Conservation (phyloP, 2,329 filamentous ascomycete genomes). For the Allantophomopsis lycopodina region DNA sequence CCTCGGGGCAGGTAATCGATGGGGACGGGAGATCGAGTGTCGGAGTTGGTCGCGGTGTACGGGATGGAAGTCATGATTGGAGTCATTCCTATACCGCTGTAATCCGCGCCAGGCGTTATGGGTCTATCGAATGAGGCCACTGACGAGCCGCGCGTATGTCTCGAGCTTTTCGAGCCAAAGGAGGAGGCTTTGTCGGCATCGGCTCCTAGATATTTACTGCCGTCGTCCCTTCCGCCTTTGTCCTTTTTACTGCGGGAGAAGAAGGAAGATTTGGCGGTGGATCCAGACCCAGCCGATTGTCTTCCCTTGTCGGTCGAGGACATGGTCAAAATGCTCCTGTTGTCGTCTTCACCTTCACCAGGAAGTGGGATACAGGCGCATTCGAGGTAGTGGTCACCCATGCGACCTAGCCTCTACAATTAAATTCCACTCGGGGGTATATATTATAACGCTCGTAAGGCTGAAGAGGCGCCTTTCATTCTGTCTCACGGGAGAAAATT, state of each 20-base stretch:
- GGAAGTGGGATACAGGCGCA: background rate
- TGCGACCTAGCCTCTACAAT: conserved; percentile 3
- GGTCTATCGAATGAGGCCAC: conserved; percentile 58
- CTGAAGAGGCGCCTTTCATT: too few relatives aligned
- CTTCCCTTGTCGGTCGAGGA: conserved; percentile 62
- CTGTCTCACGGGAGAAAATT: too few relatives aligned
- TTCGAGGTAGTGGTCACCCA: conserved; percentile 4
- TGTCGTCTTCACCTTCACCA: conserved; percentile 7
- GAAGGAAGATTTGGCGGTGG: conserved; percentile 60
- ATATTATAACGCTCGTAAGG: too few relatives aligned
- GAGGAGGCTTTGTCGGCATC: conserved; percentile 47
- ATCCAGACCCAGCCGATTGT: conserved; percentile 50
- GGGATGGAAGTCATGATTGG: conserved; percentile 81
- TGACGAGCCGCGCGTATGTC: conserved; percentile 63
- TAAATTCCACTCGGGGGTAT: too few relatives aligned
- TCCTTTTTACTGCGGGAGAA: conserved; percentile 86
- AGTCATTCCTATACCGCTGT: conserved; percentile 54
- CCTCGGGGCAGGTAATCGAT: conserved; percentile 60
- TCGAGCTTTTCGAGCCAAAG: conserved; percentile 54
- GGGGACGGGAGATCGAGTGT: conserved; percentile 55
- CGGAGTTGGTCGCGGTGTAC: conserved; percentile 57
- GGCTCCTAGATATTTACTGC: conserved; percentile 35
- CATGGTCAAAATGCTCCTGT: conserved; percentile 24
- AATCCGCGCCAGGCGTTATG: conserved; percentile 44
- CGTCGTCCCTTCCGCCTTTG: conserved; percentile 52